phyloP scores from a whole-genome alignment of 306 rosid species.

The Prosopis cineraria region DNA sequence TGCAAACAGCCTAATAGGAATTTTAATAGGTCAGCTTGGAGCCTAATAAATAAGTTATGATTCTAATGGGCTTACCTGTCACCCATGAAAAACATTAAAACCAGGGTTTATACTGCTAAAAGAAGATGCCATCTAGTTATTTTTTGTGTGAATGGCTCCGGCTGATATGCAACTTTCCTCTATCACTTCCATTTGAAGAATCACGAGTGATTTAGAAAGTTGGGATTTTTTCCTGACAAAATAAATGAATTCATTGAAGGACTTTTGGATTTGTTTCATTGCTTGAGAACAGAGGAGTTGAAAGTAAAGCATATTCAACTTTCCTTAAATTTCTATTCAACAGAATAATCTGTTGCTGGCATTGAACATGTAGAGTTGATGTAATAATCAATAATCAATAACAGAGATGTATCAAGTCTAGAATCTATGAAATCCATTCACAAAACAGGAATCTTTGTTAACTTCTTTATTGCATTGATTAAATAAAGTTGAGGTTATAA shows the following conservation, averaged over 20 bases:
- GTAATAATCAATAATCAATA: constrained; percentile 1
- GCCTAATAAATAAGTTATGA: not conserved
- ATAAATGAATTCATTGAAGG: not conserved
- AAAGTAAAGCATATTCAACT: too few species aligned
- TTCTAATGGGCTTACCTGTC: constrained; percentile 1
- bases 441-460: not conserved
- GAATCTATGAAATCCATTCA: not conserved
- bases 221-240: not conserved
- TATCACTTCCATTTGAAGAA: not conserved
- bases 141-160: not conserved
- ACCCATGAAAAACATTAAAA: not conserved
- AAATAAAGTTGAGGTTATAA: not conserved
- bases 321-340: too few species aligned
- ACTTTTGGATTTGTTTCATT: not conserved
- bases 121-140: not conserved
- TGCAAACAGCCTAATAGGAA: not conserved
- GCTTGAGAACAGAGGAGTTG: not conserved
- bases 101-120: not conserved
- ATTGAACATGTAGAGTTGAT: not conserved
- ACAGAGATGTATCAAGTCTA: not conserved
- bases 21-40: not conserved
- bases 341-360: not conserved
- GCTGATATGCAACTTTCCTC: not conserved
- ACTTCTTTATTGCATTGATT: not conserved
- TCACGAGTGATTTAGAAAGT: not conserved